These are phyloP conservation scores for Kodamaea kaohsiungensis DNA, from an alignment of 805 yeast species.

Conservation along the genomic window DNA sequence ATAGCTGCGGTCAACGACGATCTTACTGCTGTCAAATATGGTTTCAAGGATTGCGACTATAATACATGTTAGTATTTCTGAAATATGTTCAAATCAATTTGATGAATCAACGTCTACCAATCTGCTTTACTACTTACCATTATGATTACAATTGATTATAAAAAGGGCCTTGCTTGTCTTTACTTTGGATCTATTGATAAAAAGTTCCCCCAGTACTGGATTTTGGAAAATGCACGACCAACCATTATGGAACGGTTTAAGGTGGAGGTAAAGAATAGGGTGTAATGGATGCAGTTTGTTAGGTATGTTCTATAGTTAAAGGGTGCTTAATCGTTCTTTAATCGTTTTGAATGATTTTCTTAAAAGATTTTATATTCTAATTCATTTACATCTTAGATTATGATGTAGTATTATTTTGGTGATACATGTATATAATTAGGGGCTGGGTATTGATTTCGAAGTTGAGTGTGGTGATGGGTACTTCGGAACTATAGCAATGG, in stretches of 20 bases:
- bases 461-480: too few species aligned
- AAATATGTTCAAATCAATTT: neutral
- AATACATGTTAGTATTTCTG: constrained; percentile 14
- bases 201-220: neutral
- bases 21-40: constrained; percentile 92
- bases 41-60: constrained; percentile 93
- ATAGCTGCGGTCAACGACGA: constrained; percentile 90
- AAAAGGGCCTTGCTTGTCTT: neutral
- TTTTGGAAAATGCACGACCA: neutral
- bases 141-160: neutral
- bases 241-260: neutral
- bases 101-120: neutral
- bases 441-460: too few species aligned
- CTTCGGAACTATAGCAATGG: too few species aligned
- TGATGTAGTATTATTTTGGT: too few species aligned
- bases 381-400: too few species aligned
- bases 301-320: neutral
- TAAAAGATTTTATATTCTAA: too few species aligned
- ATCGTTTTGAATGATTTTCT: too few species aligned
- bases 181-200: neutral
- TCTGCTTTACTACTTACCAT: neutral
- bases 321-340: neutral
- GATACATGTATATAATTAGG: too few species aligned
- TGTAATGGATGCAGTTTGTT: neutral
- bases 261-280: neutral